Evolutionary conservation across 2,329 filamentous ascomycete genomes (phyloP).

Genomic region (Pseudogymnoascus pannorum): DNA sequence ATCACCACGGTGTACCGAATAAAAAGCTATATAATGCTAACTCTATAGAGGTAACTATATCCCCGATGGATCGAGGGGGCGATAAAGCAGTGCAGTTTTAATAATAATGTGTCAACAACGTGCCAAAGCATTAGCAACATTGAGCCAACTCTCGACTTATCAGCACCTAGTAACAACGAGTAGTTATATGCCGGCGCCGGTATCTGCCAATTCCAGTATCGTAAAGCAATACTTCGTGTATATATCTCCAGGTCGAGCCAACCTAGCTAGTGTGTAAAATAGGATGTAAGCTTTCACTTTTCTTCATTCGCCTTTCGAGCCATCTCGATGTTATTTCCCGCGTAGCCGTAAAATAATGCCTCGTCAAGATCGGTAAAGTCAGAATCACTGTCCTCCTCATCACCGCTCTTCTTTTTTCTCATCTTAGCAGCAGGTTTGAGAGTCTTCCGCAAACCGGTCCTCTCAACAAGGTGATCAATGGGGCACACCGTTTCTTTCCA

Average conservation of each 20-base stretch:
- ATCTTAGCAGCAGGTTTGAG: conserved; percentile 23
- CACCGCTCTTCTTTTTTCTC: conserved; percentile 20
- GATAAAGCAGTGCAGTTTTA: not conserved
- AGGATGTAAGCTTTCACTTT: not conserved
- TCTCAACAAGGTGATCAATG: conserved; percentile 54
- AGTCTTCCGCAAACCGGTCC: conserved; percentile 47
- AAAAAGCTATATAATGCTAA: not conserved
- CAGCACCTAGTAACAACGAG: not conserved
- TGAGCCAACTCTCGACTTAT: not conserved
- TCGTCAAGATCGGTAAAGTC: conserved; percentile 9
- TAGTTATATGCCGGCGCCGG: not conserved
- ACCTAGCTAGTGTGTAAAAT: not conserved
- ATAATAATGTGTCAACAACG: not conserved
- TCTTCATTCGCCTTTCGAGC: not conserved
- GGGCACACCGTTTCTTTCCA: conserved; percentile 56
- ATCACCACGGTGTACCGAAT: not conserved
- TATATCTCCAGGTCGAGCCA: not conserved
- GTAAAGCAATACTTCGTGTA: not conserved
- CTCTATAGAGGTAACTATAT: not conserved
- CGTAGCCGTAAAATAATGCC: not conserved
- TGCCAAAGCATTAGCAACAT: not conserved
- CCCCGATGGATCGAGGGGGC: not conserved
- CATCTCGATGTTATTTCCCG: not conserved
- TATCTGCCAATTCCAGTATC: not conserved
- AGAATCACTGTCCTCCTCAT: conserved; percentile 13